Evolutionary conservation across 139 green algal species (phyloP), one percentile per base, ranked within the genome.

Genomic region (Chlorokybus atmophyticus): DNA sequence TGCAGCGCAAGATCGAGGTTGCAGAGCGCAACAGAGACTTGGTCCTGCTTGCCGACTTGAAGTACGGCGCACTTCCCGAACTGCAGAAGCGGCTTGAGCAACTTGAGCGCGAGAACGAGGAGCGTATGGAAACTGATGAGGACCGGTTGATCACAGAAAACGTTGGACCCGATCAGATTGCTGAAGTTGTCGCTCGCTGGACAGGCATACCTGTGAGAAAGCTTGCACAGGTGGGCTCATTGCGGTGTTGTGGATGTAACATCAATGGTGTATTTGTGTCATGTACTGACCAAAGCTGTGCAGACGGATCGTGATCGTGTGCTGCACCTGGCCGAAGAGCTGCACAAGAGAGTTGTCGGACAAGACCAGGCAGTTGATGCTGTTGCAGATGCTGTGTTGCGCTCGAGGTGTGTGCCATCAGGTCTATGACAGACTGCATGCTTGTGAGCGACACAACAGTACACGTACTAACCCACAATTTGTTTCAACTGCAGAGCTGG

Each of bases 371-470:
- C 91, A 1, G 87, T 96, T 29, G 73, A 86, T 29, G 71, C 68
- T 4, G 82, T 98, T 8, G 67, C 78, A 4, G 77, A 91, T 32
- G 90, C 91, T 24, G 84, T 98, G 50, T 86, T 96, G 79, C 77
- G 89, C 51, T 88, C 57, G 21, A n/a, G n/a, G n/a, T n/a, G n/a
- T n/a, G n/a, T n/a, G n/a, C n/a, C n/a, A n/a, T n/a, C n/a, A n/a
- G n/a, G n/a, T n/a, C n/a, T n/a, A n/a, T n/a, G n/a, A n/a, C n/a
- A n/a, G n/a, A n/a, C n/a, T n/a, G n/a, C n/a, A n/a, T n/a, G n/a
- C n/a, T n/a, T n/a, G n/a, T n/a, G n/a, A n/a, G n/a, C n/a, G n/a
- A n/a, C n/a, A n/a, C n/a, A n/a, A n/a, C n/a, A n/a, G n/a, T n/a
- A n/a, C n/a, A n/a, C n/a, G n/a, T n/a, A n/a, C n/a, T n/a, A n/a